Base-by-base conservation (phyloP, 768 basidiomycete species). In the Serendipita indica region DNA sequence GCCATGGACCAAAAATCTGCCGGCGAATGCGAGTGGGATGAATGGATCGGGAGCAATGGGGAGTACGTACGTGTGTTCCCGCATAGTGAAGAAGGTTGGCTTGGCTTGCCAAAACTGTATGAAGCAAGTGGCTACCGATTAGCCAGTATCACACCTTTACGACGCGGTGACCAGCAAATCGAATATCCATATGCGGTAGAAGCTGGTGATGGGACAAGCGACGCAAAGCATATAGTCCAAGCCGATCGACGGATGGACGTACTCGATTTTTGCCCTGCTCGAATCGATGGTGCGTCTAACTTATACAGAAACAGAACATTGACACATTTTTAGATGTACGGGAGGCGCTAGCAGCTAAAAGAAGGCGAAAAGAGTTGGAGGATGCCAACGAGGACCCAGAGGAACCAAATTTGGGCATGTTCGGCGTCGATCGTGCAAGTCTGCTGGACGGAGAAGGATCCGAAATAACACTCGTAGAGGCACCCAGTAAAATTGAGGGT, bases 211-310 rank as follows among this genome's bases (percentile, higher is more conserved):
- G n/a, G 18, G 5, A 22, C 49, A 18, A 30, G 22, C 10, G 22
- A 20, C 7, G 30, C 20, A 16, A 54, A 54, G 25, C 4, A 54
- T 2, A 30, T 54, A 28, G 32, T 33, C 22, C 22, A 28, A 54
- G 49, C 49, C n/a, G 49, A 54, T 30, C 22, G 49, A 10, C 49
- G 49, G n/a, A 7, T 54, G 49, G 49, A 54, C n/a, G 49, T 54
- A n/a, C 32, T 54, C 7, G 49, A 54, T 28, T 54, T 54, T 28
- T 54, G 25, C 25, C 49, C 49, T 5, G 49, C 22, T 12, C 10
- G 49, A 28, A 18, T 54, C 10, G 25, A 54, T 28, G 49, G 49
- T 25, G 32, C 7, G 49, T 33, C 22, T 46, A 7, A 46, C 49
- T 28, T 12, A 27, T 16, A 54, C 12, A 7, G 22, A 20, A 12